Evolutionary conservation across 2,329 filamentous ascomycete genomes (phyloP), one percentile per base, ranked within the genome.

Genomic region (Talaromyces amestolkiae): DNA sequence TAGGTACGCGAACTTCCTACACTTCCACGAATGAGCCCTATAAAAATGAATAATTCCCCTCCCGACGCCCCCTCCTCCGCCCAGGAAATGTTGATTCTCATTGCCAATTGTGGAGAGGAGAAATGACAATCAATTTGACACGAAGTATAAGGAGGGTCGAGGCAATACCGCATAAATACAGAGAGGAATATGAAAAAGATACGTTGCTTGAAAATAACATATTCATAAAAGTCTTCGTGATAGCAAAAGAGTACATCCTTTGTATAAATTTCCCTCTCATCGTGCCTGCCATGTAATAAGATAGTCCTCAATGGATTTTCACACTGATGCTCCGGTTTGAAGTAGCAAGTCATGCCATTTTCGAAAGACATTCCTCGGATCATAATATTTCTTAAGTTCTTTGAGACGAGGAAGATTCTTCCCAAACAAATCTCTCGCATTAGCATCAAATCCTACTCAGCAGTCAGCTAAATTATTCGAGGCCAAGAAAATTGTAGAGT

Each of bases 401-500:
- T 80, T 75, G 61, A 89, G 75, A 10, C 67, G 69, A 0, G 77
- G 73, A 39, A 87, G 73, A 67, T 87, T 86, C 0, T 77, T 69
- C 0, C 83, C 82, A 88, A 11, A 80, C 78, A 64, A 75, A 68
- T 70, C 86, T 83, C 10, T 80, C 78, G 65, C 77, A 67, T 3
- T 69, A 81, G 81, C 70, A 89, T 86, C 2, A 89, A 83, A 68
- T 89, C 89, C 2, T 87, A 87, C 0, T 87, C 31, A 4, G n/a
- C 19, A 56, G 49, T 53, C 11, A 83, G 85, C 83, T 11, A 82
- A 84, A 53, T 58, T 4, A 33, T 19, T n/a, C 31, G 19, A 56
- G 51, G n/a, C 2, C 17, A n/a, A 35, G n/a, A 0, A 77, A 77
- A 2, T 1, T 77, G 71, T 6, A 24, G 78, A 76, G 5, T 78